These are phyloP conservation scores for Microstegium vimineum DNA, from an alignment of 176 grass and related monocot genomes.

Conservation along the genomic window DNA sequence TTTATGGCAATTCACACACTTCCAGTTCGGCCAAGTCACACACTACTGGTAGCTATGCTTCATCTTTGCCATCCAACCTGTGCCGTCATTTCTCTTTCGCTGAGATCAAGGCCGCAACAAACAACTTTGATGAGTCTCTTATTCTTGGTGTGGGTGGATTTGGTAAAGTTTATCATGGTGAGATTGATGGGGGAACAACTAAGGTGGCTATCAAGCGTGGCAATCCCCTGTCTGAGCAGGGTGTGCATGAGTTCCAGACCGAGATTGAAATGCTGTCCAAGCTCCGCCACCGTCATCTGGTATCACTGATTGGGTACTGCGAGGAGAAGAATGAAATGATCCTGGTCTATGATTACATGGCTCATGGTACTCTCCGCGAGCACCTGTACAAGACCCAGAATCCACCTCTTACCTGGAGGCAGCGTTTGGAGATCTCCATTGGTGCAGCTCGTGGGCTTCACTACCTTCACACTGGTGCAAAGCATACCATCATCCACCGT, in stretches of 20 bases:
- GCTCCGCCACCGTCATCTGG: constrained; percentile 85
- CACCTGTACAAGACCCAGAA: constrained; percentile 97
- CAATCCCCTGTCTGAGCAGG: constrained; percentile 90
- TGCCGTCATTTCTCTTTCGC: constrained; percentile 91
- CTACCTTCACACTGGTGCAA: constrained; percentile 93
- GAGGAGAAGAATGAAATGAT: constrained; percentile 97
- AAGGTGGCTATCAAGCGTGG: constrained; percentile 94
- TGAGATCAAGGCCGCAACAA: constrained; percentile 80
- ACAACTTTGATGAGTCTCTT: constrained; percentile 79
- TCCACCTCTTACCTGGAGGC: constrained; percentile 81
- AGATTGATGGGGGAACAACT: constrained; percentile 65
- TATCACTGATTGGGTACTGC: constrained; percentile 86
- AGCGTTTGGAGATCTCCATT: constrained; percentile 86
- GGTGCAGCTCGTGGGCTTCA: constrained; percentile 95
- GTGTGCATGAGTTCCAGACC: constrained; percentile 86
- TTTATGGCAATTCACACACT: constrained; percentile 81
- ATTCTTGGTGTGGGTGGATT: constrained; percentile 89
- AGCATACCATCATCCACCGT: constrained; percentile 95
- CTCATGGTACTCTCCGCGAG: constrained; percentile 84
- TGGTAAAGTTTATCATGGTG: constrained; percentile 80
- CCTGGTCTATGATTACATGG: constrained; percentile 90
- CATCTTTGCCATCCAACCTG: constrained; percentile 84
- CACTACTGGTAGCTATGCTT: constrained; percentile 68
- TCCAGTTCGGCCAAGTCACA: constrained; percentile 62
- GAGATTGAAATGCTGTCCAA: constrained; percentile 96